These are phyloP conservation scores for Solanum pennellii DNA, from an alignment of 257 asterid species.

Conservation along the genomic window DNA sequence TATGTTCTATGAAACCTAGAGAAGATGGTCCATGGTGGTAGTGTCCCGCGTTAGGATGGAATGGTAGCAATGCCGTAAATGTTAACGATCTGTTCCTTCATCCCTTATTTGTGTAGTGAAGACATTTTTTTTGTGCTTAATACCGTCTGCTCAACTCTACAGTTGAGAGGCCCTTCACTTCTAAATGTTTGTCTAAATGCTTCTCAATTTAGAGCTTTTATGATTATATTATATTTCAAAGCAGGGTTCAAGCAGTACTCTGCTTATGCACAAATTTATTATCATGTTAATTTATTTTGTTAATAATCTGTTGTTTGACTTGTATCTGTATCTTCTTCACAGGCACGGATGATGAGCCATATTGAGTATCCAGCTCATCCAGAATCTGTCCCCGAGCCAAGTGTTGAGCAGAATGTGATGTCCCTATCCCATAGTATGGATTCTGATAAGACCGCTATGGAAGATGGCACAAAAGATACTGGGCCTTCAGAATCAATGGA, in stretches of 20 bases:
- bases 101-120: not conserved
- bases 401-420: conserved; percentile 14
- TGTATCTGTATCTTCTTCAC: not conserved
- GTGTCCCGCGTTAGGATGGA: not conserved
- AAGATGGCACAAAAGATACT: conserved; percentile 15
- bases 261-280: not conserved
- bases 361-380: conserved; percentile 27
- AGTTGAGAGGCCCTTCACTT: not conserved
- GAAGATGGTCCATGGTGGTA: not conserved
- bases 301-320: not conserved
- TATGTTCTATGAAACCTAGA: not conserved
- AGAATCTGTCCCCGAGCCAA: conserved; percentile 26
- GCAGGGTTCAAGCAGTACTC: not conserved
- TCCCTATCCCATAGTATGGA: conserved; percentile 17
- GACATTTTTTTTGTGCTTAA: not conserved
- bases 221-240: not conserved
- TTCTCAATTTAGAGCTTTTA: not conserved
- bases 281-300: not conserved
- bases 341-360: conserved; percentile 49
- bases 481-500: conserved; percentile 3
- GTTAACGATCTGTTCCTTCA: not conserved
- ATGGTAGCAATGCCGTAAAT: not conserved
- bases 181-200: not conserved
- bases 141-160: not conserved
- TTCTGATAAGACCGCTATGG: conserved; percentile 11